These are phyloP conservation scores for Pilatotrama ljubarskyi DNA, from an alignment of 768 basidiomycete genomes.

Conservation along the genomic window DNA sequence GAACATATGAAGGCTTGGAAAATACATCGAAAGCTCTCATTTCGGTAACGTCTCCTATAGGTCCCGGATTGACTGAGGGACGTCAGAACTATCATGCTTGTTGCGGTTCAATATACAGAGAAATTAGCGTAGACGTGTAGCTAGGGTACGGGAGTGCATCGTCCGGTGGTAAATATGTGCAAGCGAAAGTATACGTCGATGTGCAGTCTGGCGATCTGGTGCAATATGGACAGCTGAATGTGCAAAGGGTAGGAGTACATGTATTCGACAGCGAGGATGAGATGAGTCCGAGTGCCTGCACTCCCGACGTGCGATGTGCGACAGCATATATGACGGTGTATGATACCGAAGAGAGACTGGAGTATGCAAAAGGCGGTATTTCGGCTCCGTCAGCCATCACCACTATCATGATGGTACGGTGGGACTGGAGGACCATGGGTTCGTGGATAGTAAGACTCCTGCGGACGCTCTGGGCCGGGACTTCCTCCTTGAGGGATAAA, in stretches of 20 bases:
- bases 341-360: slow-evolving; percentile 12
- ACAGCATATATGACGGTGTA: not conserved
- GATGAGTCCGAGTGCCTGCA: not conserved
- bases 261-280: not conserved
- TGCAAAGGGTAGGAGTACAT: not conserved
- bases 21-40: too few relatives aligned
- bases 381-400: not conserved
- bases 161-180: too few relatives aligned
- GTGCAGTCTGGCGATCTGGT: not conserved
- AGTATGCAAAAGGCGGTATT: not conserved
- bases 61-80: too few relatives aligned
- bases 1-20: not conserved
- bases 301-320: not conserved
- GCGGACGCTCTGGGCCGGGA: slow-evolving; percentile 1
- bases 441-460: slow-evolving; percentile 3
- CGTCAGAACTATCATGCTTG: too few relatives aligned
- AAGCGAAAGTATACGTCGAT: not conserved
- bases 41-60: too few relatives aligned
- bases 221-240: slow-evolving; percentile 1
- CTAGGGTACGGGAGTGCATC: too few relatives aligned
- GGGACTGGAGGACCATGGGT: not conserved
- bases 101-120: too few relatives aligned
- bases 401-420: not conserved
- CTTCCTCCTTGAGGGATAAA: not conserved
- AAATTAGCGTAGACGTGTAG: too few relatives aligned